phyloP scores from a whole-genome alignment of 2,329 filamentous ascomycete species.

The Beauveria medogensis region DNA sequence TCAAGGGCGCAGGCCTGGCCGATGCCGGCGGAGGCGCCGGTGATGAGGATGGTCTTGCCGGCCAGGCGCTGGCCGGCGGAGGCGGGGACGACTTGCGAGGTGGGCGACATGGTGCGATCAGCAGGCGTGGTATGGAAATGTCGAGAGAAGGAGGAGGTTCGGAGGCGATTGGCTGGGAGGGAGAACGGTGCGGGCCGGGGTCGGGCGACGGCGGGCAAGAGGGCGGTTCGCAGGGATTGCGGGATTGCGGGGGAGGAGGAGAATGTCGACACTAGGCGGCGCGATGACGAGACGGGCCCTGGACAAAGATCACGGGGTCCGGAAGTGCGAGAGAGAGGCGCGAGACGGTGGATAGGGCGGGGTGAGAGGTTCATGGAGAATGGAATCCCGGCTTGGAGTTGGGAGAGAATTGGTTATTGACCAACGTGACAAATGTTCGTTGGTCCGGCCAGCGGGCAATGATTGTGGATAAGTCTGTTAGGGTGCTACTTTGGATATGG shows the following conservation, averaged over 20 bases:
- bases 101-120: slow-evolving; percentile 27
- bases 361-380: slow-evolving; percentile 10
- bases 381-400: background rate
- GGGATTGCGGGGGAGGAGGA: slow-evolving; percentile 3
- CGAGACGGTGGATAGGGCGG: background rate
- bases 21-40: slow-evolving; percentile 89
- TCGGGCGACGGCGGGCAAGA: background rate
- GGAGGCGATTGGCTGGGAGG: background rate
- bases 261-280: slow-evolving; percentile 9
- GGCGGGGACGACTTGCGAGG: slow-evolving; percentile 35
- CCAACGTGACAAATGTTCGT: background rate
- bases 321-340: background rate
- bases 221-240: background rate
- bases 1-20: slow-evolving; percentile 77
- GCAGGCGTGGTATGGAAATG: background rate
- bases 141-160: background rate
- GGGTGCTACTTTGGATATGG: too few relatives aligned
- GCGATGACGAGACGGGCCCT: slow-evolving; percentile 12
- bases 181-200: background rate
- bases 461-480: background rate
- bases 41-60: slow-evolving; percentile 88
- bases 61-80: slow-evolving; percentile 74
- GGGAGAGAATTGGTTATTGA: background rate
- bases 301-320: slow-evolving; percentile 12
- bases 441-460: background rate